Evolutionary conservation across 2,329 filamentous ascomycete genomes (phyloP).

Genomic region (Pestalotiopsis sp.): DNA sequence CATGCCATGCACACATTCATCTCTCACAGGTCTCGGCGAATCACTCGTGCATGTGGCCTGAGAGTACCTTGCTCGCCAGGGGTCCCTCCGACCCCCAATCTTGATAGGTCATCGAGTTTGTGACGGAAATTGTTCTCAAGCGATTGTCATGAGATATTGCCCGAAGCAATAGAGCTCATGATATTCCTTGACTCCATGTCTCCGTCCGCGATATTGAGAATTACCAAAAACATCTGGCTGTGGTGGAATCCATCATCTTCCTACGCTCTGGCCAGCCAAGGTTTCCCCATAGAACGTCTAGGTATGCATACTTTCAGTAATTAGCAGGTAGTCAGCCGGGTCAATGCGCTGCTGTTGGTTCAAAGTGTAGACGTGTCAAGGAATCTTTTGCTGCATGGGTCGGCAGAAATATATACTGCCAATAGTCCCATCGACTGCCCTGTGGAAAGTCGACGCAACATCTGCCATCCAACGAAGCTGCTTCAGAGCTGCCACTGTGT

Average conservation of each 20-base stretch:
- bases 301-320: too few relatives aligned
- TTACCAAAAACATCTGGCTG: neutral
- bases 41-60: conserved; percentile 1
- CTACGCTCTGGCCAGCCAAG: neutral
- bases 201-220: neutral
- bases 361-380: too few relatives aligned
- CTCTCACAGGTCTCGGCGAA: neutral
- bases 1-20: neutral
- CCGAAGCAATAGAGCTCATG: neutral
- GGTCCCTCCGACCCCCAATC: neutral
- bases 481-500: neutral
- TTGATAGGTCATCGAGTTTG: neutral
- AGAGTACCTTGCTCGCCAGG: conserved; percentile 2
- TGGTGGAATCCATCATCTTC: neutral
- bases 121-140: conserved; percentile 2
- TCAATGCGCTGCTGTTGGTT: too few relatives aligned
- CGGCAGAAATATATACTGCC: too few relatives aligned
- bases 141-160: conserved; percentile 6
- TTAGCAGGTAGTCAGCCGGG: too few relatives aligned
- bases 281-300: too few relatives aligned
- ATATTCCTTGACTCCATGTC: neutral
- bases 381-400: too few relatives aligned
- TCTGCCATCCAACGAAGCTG: neutral
- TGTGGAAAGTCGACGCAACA: neutral
- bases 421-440: too few relatives aligned